A percentile compares a stretch with the other conserved stretches of the same genome.
phyloP scores from a whole-genome alignment of 2,329 filamentous ascomycete species.

The Fusarium ambrosium region DNA sequence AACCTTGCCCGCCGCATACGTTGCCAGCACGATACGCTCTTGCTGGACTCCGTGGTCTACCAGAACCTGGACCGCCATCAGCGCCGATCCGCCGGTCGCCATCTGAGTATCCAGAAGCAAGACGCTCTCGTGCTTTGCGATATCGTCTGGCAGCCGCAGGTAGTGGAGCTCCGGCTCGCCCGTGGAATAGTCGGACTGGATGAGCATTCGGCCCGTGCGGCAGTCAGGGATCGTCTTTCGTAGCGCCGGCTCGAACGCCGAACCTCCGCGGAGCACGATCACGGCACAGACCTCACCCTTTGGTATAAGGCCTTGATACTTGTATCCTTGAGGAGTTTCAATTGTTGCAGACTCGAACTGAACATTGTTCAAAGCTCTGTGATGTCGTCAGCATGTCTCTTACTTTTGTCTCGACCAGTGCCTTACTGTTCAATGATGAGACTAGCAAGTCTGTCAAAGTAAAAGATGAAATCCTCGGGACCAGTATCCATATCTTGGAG shows the following conservation, averaged over 20 bases:
- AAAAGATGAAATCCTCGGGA: conserved; percentile 95
- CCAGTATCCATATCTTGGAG: conserved; percentile 83
- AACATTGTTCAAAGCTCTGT: conserved; percentile 81
- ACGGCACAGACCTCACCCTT: conserved; percentile 86
- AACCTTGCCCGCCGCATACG: conserved; percentile 87
- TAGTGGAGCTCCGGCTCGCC: conserved; percentile 96
- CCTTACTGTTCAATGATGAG: conserved; percentile 82
- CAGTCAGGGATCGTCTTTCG: conserved; percentile 94
- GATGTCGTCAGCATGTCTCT: conserved; percentile 6
- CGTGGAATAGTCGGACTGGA: conserved; percentile 87
- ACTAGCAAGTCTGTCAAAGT: conserved; percentile 91
- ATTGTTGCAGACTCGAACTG: conserved; percentile 75
- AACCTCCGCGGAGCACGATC: conserved; percentile 88
- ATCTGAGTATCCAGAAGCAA: conserved; percentile 94
- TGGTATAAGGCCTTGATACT: conserved; percentile 79
- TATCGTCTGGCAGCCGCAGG: conserved; percentile 81
- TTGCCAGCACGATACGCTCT: conserved; percentile 90
- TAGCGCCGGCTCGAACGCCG: conserved; percentile 87
- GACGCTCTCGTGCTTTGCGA: conserved; percentile 82
- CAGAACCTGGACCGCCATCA: conserved; percentile 97
- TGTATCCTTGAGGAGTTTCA: conserved; percentile 76
- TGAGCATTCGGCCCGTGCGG: conserved; percentile 87
- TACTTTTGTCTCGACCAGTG: background rate
- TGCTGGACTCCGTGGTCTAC: conserved; percentile 92
- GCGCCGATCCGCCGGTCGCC: conserved; percentile 84